Percentiles rank a stretch among this genome's conserved stretches.
Conservation (phyloP, 1,284 basidiomycete genomes). For the Apiotrichum gracile region DNA sequence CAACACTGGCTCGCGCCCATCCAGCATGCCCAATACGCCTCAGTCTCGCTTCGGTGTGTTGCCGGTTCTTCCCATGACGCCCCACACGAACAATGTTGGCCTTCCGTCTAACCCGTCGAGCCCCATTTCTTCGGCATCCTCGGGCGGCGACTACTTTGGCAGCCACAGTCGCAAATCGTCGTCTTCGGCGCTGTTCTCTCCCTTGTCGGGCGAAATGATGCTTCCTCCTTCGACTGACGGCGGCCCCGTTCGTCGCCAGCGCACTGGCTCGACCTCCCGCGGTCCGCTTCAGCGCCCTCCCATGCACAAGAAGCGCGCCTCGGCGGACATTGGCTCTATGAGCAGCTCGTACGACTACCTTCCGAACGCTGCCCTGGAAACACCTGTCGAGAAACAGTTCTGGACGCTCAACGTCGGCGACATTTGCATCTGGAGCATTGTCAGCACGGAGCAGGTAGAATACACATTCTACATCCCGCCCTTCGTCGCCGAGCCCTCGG, state of each 20-base stretch:
- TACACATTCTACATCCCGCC: constrained; percentile 93
- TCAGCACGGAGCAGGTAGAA: constrained; percentile 41
- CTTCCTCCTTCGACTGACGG: constrained; percentile 34
- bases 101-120: constrained; percentile 39
- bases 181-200: constrained; percentile 33
- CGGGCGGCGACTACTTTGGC: constrained; percentile 39
- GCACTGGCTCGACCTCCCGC: constrained; percentile 29
- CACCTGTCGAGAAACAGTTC: constrained; percentile 14
- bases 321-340: constrained; percentile 19
- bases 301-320: constrained; percentile 31
- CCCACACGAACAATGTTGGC: constrained; percentile 25
- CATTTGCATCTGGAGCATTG: constrained; percentile 42
- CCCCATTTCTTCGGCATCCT: constrained; percentile 28
- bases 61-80: constrained; percentile 46
- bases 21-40: constrained; percentile 37
- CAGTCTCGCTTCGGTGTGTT: constrained; percentile 33
- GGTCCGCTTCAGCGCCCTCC: constrained; percentile 29
- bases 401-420: constrained; percentile 42
- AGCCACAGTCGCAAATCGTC: constrained; percentile 37
- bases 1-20: constrained; percentile 15
- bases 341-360: constrained; percentile 19
- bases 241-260: constrained; percentile 35
- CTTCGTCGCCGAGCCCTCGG: constrained; percentile 48
- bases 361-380: constrained; percentile 5
- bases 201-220: constrained; percentile 21